Evolutionary conservation across 441 rosid species (phyloP).

Genomic region (Dalechampia spathulata): DNA sequence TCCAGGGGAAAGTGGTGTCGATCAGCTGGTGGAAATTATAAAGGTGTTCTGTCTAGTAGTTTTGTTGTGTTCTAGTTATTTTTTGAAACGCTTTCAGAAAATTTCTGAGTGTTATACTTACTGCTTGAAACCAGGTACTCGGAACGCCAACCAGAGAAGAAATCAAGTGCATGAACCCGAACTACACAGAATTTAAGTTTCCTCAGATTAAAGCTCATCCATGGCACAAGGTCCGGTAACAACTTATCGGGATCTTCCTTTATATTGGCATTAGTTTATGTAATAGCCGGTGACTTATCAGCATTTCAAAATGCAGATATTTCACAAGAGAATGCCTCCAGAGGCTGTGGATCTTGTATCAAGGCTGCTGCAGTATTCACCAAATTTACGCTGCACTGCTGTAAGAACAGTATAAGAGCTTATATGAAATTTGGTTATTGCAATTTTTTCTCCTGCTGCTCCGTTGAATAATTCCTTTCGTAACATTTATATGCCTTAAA

Average conservation of each 20-base stretch:
- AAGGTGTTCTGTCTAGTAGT: conserved; percentile 36
- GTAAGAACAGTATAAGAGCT: conserved; percentile 32
- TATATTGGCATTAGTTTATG: not conserved
- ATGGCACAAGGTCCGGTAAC: conserved; percentile 71
- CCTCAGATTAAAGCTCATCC: conserved; percentile 92
- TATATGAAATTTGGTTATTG: not conserved
- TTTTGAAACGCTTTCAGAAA: not conserved
- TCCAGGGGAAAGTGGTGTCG: conserved; percentile 93
- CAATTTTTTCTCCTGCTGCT: not conserved
- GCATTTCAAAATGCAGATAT: conserved; percentile 36
- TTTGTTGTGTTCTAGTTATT: conserved; percentile 1
- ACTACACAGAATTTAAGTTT: conserved; percentile 86
- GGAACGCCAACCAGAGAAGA: conserved; percentile 90
- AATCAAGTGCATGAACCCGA: conserved; percentile 87
- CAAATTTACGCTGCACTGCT: conserved; percentile 67
- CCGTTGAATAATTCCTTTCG: not conserved
- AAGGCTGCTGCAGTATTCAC: conserved; percentile 83
- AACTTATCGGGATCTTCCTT: conserved; percentile 2
- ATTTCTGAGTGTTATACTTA: conserved; percentile 4
- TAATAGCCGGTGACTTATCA: conserved; percentile 14
- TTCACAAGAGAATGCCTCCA: conserved; percentile 52
- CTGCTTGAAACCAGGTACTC: conserved; percentile 36
- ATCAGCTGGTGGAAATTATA: conserved; percentile 85
- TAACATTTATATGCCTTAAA: conserved; percentile 4
- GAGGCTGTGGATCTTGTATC: conserved; percentile 82